Conservation (phyloP, 1,284 basidiomycete species). For the Apiotrichum sp. region DNA sequence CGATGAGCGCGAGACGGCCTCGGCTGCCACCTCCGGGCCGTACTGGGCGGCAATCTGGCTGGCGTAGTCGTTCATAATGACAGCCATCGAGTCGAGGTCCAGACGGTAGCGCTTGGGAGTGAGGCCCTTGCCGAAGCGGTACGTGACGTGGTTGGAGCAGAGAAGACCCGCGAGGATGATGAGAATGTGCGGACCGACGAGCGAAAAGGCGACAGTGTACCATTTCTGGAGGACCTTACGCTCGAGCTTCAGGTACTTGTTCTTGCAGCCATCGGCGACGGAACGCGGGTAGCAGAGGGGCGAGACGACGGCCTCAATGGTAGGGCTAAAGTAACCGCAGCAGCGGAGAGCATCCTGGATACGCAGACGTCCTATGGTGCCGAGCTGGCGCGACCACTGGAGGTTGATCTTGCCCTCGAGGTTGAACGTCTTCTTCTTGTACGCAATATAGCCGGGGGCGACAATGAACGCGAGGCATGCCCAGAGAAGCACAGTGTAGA, state of each 20-base stretch:
- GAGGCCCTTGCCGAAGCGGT: slow-evolving; percentile 69
- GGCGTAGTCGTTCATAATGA: slow-evolving; percentile 67
- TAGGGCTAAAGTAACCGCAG: slow-evolving; percentile 63
- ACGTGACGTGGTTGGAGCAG: slow-evolving; percentile 67
- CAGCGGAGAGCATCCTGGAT: slow-evolving; percentile 61
- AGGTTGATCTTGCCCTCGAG: slow-evolving; percentile 66
- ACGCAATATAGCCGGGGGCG: slow-evolving; percentile 63
- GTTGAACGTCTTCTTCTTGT: slow-evolving; percentile 61
- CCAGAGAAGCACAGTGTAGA: slow-evolving; percentile 67
- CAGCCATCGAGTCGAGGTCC: slow-evolving; percentile 58
- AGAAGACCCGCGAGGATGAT: slow-evolving; percentile 61
- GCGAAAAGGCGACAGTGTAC: slow-evolving; percentile 59
- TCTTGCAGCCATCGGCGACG: slow-evolving; percentile 63
- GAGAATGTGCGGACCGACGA: slow-evolving; percentile 59
- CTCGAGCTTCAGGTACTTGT: slow-evolving; percentile 59
- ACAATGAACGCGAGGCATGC: slow-evolving; percentile 58
- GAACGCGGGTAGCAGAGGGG: slow-evolving; percentile 61
- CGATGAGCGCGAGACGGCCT: slow-evolving; percentile 38
- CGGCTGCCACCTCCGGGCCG: slow-evolving; percentile 40
- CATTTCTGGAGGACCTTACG: slow-evolving; percentile 53
- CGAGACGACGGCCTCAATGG: slow-evolving; percentile 60
- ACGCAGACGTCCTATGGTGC: slow-evolving; percentile 53
- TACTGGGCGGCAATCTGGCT: slow-evolving; percentile 48
- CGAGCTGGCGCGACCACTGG: slow-evolving; percentile 60
- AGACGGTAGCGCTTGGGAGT: slow-evolving; percentile 66